Base-by-base conservation (phyloP, 768 basidiomycete genomes). In the Lentinus tigrinus region DNA sequence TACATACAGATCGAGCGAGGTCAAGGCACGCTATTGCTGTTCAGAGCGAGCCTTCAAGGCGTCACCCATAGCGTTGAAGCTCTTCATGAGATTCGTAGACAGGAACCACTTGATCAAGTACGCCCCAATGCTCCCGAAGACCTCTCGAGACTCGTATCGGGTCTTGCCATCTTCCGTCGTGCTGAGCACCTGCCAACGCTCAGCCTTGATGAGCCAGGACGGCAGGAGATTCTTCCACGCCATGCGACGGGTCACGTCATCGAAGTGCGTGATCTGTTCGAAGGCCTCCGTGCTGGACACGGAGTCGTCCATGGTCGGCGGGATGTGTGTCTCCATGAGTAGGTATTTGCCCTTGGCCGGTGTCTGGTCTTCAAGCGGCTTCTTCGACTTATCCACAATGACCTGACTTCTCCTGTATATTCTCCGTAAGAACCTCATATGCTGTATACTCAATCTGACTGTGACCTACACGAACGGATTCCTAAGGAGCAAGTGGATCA, bases 151-250 rank as follows among this genome's bases (percentile, higher is more conserved):
- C 69, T 89, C 86, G 60, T 91, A 91, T 47, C 76, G 78, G 27
- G 86, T 88, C 63, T 81, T 79, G 37, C 79, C 82, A 26, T 78
- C 74, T 28, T 76, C 80, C 81, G 34, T 70, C 72, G 9, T 78
- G 27, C 67, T 69, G 52, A 91, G 67, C 56, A 74, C 75, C 69
- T 91, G 88, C 87, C 87, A 89, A 16, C 89, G 77, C 57, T 83
- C 81, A 2, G 81, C 72, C 27, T 61, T 56, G 27, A 89, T 62
- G n/a, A 86, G 58, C 77, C 81, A 85, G 0, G 58, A 38, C 1
- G 83, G 81, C 28, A 73, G 60, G 21, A 70, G 60, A 31, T 75
- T 74, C 34, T 70, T 64, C 89, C 89, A 91, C 19, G 85, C 79
- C 31, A 82, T 78, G 31, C 82, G 81, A 66, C 79, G 77, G 49